Conservation (phyloP, 1,284 basidiomycete species). For the Leucoagaricus sp. region DNA sequence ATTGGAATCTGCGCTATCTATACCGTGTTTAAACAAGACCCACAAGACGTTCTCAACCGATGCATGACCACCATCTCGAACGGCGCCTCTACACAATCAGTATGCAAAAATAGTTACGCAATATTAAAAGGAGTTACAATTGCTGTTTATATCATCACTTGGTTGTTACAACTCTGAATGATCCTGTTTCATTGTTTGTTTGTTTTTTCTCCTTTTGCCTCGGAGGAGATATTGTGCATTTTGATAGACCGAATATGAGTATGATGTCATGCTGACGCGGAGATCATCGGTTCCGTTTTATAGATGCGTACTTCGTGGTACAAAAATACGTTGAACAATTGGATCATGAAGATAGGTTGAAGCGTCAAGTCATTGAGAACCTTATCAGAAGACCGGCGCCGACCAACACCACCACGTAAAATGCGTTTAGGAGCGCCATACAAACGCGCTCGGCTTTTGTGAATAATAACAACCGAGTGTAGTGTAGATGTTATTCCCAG, state of each 20-base stretch:
- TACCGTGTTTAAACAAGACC: conserved; percentile 42
- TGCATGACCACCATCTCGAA: conserved; percentile 35
- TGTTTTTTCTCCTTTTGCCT: too few relatives aligned
- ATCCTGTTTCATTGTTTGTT: too few relatives aligned
- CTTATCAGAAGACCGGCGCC: conserved; percentile 8
- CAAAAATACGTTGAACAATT: conserved; percentile 48
- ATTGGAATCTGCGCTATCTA: conserved; percentile 48
- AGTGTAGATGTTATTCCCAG: neutral
- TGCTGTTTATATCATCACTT: conserved; percentile 41
- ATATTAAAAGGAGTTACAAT: conserved; percentile 38
- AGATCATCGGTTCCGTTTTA: neutral
- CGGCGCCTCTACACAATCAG: conserved; percentile 27
- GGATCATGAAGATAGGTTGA: conserved; percentile 40
- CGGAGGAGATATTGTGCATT: conserved; percentile 9
- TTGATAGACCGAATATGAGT: too few relatives aligned
- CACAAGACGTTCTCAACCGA: conserved; percentile 30
- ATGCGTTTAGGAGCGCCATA: neutral
- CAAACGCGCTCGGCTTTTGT: conserved; percentile 13
- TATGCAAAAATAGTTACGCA: conserved; percentile 37
- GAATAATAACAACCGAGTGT: conserved; percentile 1
- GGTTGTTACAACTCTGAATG: conserved; percentile 53
- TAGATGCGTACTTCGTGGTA: conserved; percentile 46
- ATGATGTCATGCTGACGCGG: neutral
- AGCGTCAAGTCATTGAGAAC: conserved; percentile 1
- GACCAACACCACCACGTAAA: conserved; percentile 11